Evolutionary conservation across 495 filamentous ascomycete species (phyloP), one percentile per base, ranked within the genome.

Genomic region (Aspergillus panamensis): DNA sequence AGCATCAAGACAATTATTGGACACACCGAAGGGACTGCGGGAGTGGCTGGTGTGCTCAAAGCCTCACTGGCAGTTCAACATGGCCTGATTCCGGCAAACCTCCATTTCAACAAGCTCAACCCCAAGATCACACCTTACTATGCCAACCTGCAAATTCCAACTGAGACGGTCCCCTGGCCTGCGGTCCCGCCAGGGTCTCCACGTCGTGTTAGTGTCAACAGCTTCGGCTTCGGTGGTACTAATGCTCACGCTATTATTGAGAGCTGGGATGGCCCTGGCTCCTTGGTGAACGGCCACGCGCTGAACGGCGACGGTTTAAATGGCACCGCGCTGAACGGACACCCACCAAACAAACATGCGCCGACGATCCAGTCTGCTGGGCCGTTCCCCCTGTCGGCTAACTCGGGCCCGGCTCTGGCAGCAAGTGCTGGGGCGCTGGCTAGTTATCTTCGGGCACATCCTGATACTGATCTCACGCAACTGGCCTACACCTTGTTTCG

Each of bases 211-310:
- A 55, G 53, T 29, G 31, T 55, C 16, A 55, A 55, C 31, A 25
- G 30, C 29, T 55, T 55, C 19, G 53, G 53, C 1, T 48, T 39
- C 29, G 53, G 53, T 3, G 53, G 53, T 12, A 48, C 42, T 0
- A 55, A 55, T 33, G 29, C n/a, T 12, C 53, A 55, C 43, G 53
- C 43, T 10, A 48, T 48, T 12, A 9, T 55, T 1, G 43, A 55
- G n/a, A 39, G 30, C n/a, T 55, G n/a, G 10, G 21, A 51, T 6
- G 31, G n/a, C 12, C 39, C 30, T 51, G 19, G 21, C 33, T 42
- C 30, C 42, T n/a, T n/a, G n/a, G n/a, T n/a, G n/a, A n/a, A 13
- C 31, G 19, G 31, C 21, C 2, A 37, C 37, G n/a, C n/a, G n/a
- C n/a, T n/a, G n/a, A n/a, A n/a, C n/a, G n/a, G n/a, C n/a, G n/a